These are phyloP conservation scores for Suhomyces maxii DNA, from an alignment of 1,139 yeast species.

Conservation along the genomic window DNA sequence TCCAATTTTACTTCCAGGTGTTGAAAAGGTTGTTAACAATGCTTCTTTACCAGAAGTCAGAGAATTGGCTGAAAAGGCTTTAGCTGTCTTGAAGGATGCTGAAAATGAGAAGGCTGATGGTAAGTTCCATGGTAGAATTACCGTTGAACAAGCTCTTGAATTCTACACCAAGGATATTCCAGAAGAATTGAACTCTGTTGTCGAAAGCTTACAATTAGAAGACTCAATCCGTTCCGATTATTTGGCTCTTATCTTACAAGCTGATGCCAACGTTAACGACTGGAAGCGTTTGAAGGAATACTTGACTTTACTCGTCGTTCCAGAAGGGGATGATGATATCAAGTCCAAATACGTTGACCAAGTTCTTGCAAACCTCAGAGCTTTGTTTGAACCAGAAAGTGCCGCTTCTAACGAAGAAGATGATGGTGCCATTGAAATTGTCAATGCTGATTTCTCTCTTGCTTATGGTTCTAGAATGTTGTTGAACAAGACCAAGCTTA, in stretches of 20 bases:
- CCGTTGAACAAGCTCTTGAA: slow-evolving; percentile 52
- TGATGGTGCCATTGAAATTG: slow-evolving; percentile 68
- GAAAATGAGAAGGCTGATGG: slow-evolving; percentile 66
- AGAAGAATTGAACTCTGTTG: slow-evolving; percentile 24
- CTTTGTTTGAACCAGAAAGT: slow-evolving; percentile 64
- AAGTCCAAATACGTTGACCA: slow-evolving; percentile 43
- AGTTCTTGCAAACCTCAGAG: slow-evolving; percentile 58
- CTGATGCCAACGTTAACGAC: slow-evolving; percentile 87
- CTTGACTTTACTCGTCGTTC: slow-evolving; percentile 45
- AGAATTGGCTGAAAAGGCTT: slow-evolving; percentile 86
- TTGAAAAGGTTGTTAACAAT: slow-evolving; percentile 80
- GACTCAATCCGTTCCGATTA: slow-evolving; percentile 48
- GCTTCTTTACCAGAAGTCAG: slow-evolving; percentile 97
- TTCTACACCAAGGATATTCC: slow-evolving; percentile 42
- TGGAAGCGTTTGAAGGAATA: slow-evolving; percentile 73
- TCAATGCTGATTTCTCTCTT: slow-evolving; percentile 89
- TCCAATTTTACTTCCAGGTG: slow-evolving; percentile 86
- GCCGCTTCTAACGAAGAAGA: slow-evolving; percentile 50
- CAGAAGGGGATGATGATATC: slow-evolving; percentile 35
- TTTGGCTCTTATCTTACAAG: slow-evolving; percentile 55
- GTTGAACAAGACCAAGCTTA: slow-evolving; percentile 83
- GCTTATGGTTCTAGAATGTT: slow-evolving; percentile 98
- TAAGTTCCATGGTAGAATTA: slow-evolving; percentile 73
- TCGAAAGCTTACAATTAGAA: slow-evolving; percentile 23
- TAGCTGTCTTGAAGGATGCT: slow-evolving; percentile 78